Conservation (phyloP, 495 filamentous ascomycete species). For the Neurospora cerealis region DNA sequence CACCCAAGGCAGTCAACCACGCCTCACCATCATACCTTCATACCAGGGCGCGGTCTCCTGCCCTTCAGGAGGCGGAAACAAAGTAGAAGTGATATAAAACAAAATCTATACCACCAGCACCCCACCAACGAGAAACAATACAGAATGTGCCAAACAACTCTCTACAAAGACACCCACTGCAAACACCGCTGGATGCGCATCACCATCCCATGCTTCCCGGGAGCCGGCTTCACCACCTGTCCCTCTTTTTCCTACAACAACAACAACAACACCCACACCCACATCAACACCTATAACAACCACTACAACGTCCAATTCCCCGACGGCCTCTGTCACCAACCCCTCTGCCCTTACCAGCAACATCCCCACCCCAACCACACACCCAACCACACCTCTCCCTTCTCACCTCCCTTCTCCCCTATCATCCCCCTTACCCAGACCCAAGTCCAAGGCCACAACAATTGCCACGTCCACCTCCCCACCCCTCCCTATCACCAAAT, state of each 20-base stretch:
- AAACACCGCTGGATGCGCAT: slow-evolving; percentile 30
- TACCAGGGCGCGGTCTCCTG: not conserved
- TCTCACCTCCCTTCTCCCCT: not conserved
- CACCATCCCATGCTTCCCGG: slow-evolving; percentile 22
- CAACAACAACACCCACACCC: slow-evolving; percentile 12
- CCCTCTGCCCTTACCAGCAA: not conserved
- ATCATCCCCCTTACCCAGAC: too few relatives aligned
- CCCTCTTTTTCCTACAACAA: slow-evolving; percentile 14
- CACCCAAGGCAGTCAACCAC: not conserved
- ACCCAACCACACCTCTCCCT: not conserved
- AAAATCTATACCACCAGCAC: not conserved
- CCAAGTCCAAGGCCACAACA: not conserved
- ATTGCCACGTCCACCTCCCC: not conserved
- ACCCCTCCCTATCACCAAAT: not conserved
- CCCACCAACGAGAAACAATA: not conserved
- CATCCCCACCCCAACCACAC: not conserved
- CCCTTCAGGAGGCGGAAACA: not conserved
- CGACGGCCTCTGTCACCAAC: not conserved
- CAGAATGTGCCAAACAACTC: slow-evolving; percentile 21
- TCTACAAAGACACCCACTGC: slow-evolving; percentile 28
- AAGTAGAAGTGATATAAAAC: not conserved
- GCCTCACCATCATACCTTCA: not conserved
- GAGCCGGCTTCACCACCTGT: slow-evolving; percentile 29
- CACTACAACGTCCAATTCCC: not conserved
- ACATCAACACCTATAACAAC: not conserved